Conservation (phyloP, 768 basidiomycete species). For the Boletus edulis region DNA sequence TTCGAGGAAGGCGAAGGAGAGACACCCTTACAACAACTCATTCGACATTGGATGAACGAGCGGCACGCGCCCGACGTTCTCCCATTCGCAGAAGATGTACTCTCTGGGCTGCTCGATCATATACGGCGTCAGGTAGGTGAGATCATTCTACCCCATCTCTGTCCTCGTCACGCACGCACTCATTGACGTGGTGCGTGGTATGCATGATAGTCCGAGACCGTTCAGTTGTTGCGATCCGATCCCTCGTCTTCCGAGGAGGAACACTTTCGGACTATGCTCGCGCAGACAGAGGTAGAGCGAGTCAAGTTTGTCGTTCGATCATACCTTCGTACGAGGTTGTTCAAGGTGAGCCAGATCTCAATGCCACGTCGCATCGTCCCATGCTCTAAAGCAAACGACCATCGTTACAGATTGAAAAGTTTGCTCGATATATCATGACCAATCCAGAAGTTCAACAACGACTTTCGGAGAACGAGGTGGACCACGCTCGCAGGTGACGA, state of each 20-base stretch:
- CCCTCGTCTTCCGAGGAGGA: constrained; percentile 88
- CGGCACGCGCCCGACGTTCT: constrained; percentile 79
- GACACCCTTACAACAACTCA: constrained; percentile 66
- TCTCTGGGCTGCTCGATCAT: constrained; percentile 68
- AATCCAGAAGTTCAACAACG: constrained; percentile 72
- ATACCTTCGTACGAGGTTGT: constrained; percentile 81
- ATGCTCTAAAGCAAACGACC: too few relatives aligned
- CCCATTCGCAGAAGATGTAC: constrained; percentile 65
- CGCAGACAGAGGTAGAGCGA: constrained; percentile 91
- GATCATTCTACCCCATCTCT: not conserved
- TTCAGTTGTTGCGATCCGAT: constrained; percentile 73
- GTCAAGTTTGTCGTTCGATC: constrained; percentile 91
- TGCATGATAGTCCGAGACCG: constrained; percentile 63
- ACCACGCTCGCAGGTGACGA: constrained; percentile 70
- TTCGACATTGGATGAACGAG: constrained; percentile 85
- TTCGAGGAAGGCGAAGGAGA: constrained; percentile 41
- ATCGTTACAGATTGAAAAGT: constrained; percentile 74
- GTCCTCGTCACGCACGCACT: not conserved
- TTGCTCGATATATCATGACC: constrained; percentile 72
- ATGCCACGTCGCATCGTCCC: not conserved
- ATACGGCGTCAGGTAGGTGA: constrained; percentile 75
- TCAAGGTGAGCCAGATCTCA: constrained; percentile 57
- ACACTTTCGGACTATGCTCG: constrained; percentile 89
- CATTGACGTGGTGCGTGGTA: not conserved
- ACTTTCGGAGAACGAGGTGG: constrained; percentile 79